phyloP scores from a whole-genome alignment of 441 rosid genomes.

The Capsella rubella region DNA sequence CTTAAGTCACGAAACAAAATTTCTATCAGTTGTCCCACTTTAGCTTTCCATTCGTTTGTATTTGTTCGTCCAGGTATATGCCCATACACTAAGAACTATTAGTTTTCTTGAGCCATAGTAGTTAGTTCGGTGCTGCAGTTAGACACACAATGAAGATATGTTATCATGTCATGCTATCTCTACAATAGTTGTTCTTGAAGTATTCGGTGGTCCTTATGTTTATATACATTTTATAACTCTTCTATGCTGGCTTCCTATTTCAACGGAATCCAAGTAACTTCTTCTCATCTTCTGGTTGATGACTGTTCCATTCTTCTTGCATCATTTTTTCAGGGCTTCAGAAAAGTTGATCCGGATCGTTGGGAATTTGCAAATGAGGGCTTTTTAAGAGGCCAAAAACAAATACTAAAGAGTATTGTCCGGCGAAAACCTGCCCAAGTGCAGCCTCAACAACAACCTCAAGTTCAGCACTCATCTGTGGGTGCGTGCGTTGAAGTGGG shows the following conservation, averaged over 20 bases:
- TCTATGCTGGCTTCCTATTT: slow-evolving; percentile 16
- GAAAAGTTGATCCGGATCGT: slow-evolving; percentile 70
- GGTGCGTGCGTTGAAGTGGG: slow-evolving; percentile 78
- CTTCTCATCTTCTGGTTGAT: slow-evolving; percentile 24
- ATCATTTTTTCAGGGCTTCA: slow-evolving; percentile 57
- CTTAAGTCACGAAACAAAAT: slow-evolving; percentile 42
- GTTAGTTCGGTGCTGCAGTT: slow-evolving; percentile 34
- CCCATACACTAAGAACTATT: slow-evolving; percentile 38
- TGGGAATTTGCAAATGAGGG: slow-evolving; percentile 75
- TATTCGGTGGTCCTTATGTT: slow-evolving; percentile 19
- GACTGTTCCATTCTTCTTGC: slow-evolving; percentile 25
- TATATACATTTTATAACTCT: slow-evolving; percentile 6
- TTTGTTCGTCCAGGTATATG: slow-evolving; percentile 40
- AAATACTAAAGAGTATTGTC: slow-evolving; percentile 56
- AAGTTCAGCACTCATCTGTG: slow-evolving; percentile 57
- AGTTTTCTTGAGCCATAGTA: slow-evolving; percentile 35
- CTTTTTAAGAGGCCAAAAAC: slow-evolving; percentile 65
- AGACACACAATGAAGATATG: slow-evolving; percentile 16
- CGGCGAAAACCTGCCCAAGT: slow-evolving; percentile 62
- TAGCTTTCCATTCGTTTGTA: slow-evolving; percentile 44
- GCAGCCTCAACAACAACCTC: slow-evolving; percentile 62
- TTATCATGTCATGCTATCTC: neutral
- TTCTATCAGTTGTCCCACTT: slow-evolving; percentile 39
- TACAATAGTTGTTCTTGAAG: slow-evolving; percentile 5
- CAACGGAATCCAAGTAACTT: neutral